Conservation (phyloP, 1,284 basidiomycete genomes). For the Exobasidium rhododendri region DNA sequence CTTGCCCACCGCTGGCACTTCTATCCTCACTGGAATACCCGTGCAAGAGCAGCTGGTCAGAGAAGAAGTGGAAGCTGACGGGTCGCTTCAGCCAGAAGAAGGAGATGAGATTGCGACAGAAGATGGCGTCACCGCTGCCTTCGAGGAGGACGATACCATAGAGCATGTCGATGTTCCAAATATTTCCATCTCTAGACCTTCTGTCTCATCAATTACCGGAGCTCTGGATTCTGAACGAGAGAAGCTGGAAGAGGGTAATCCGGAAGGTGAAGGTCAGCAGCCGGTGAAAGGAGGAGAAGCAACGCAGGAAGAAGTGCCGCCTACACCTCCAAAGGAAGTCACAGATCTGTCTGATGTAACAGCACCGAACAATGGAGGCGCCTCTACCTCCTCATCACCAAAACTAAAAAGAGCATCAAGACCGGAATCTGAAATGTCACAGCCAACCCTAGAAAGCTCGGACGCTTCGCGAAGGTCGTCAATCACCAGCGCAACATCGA, state of each 20-base stretch:
- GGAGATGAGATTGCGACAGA: neutral
- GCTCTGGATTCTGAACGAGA: neutral
- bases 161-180: constrained; percentile 6
- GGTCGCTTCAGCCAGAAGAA: constrained; percentile 4
- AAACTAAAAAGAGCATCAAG: neutral
- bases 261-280: neutral
- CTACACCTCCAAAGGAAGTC: constrained; percentile 1
- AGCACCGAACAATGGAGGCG: neutral
- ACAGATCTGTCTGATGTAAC: neutral
- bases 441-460: neutral
- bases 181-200: constrained; percentile 12
- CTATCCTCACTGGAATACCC: neutral
- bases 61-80: neutral
- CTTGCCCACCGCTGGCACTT: neutral
- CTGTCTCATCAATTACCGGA: constrained; percentile 9
- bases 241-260: neutral
- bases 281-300: neutral
- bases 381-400: neutral
- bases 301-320: neutral
- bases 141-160: neutral
- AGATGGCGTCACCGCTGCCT: neutral
- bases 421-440: neutral
- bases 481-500: constrained; percentile 10
- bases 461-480: constrained; percentile 13
- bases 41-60: neutral